Percentiles rank a stretch among this genome's conserved stretches.
These are phyloP conservation scores for Allantophomopsis cytisporea DNA, from an alignment of 2,329 filamentous ascomycete genomes.

Conservation along the genomic window DNA sequence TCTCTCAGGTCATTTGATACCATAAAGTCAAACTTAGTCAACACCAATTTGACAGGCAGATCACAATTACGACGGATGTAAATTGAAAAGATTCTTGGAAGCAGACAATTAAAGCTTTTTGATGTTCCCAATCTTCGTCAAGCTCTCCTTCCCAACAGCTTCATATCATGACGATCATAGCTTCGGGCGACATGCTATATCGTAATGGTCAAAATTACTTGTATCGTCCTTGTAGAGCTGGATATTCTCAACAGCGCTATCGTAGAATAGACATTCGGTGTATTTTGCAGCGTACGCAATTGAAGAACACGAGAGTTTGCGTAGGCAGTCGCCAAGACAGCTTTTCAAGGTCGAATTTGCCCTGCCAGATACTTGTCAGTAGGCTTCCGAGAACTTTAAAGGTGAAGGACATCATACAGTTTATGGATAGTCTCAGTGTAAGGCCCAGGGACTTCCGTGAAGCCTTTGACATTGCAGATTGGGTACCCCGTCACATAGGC, in stretches of 20 bases:
- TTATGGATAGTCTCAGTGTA: slow-evolving; percentile 5
- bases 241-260: slow-evolving; percentile 5
- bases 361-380: too few species aligned
- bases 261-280: slow-evolving; percentile 7
- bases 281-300: slow-evolving; percentile 4
- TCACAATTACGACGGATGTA: too few species aligned
- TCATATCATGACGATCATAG: not conserved
- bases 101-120: too few species aligned
- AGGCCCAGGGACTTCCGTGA: slow-evolving; percentile 4
- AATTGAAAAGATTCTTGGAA: too few species aligned
- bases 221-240: slow-evolving; percentile 3
- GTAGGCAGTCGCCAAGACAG: slow-evolving; percentile 3
- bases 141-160: too few species aligned
- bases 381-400: too few species aligned
- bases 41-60: too few species aligned
- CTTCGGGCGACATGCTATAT: slow-evolving; percentile 5
- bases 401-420: not conserved
- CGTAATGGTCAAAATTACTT: slow-evolving; percentile 6
- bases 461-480: slow-evolving; percentile 6
- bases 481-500: slow-evolving; percentile 3
- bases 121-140: too few species aligned
- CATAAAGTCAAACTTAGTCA: too few species aligned
- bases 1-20: too few species aligned
- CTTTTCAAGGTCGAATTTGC: slow-evolving; percentile 2
- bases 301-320: slow-evolving; percentile 2